These are phyloP conservation scores for Tulasnella sp. DNA, from an alignment of 768 basidiomycete genomes.

Conservation along the genomic window DNA sequence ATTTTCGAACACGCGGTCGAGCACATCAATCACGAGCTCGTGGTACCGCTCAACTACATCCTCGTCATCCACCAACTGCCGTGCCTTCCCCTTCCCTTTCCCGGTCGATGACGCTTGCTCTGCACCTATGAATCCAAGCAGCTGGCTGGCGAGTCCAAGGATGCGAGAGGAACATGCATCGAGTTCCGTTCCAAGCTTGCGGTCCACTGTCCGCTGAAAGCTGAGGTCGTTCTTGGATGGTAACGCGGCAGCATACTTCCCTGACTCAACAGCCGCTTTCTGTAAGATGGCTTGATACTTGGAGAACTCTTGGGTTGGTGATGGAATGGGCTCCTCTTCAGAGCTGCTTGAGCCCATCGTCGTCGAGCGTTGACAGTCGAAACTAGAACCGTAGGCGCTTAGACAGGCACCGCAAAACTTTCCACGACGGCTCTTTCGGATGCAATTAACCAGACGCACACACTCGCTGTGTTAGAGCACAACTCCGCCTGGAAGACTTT, in stretches of 20 bases:
- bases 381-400: background rate
- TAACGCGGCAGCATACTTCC: conserved; percentile 41
- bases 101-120: conserved; percentile 37
- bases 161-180: conserved; percentile 71
- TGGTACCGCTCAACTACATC: conserved; percentile 85
- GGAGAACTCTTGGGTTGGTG: conserved; percentile 48
- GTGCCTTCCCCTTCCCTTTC: conserved; percentile 55
- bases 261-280: conserved; percentile 62
- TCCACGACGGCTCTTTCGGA: conserved; percentile 5
- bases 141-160: conserved; percentile 64
- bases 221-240: conserved; percentile 58
- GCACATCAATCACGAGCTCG: conserved; percentile 72
- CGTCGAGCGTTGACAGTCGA: background rate
- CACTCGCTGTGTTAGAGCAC: background rate
- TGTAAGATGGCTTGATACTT: conserved; percentile 63
- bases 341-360: conserved; percentile 20
- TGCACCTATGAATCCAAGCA: conserved; percentile 55
- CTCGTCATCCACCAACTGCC: conserved; percentile 66
- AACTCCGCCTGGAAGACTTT: background rate
- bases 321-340: conserved; percentile 31
- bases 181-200: conserved; percentile 65
- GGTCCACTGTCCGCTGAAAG: conserved; percentile 90
- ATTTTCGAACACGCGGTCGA: conserved; percentile 84
- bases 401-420: conserved; percentile 4
- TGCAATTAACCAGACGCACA: background rate